Evolutionary conservation across 1,139 yeast species (phyloP).

Genomic region (Geotrichum siamense): DNA sequence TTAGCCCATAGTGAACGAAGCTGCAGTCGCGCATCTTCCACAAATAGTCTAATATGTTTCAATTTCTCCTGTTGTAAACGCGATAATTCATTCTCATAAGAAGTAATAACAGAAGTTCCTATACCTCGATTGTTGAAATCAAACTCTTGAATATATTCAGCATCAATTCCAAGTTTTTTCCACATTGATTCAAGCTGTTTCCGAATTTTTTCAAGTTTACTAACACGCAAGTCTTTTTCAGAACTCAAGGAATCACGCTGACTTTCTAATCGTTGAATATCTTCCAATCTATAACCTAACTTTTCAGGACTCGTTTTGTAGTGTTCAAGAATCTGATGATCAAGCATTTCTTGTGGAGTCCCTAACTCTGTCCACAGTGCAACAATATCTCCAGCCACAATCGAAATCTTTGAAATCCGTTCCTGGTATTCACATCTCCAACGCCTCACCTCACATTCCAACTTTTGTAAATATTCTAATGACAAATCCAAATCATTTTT

Average conservation of each 20-base stretch:
- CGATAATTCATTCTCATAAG: slow-evolving; percentile 48
- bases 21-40: slow-evolving; percentile 51
- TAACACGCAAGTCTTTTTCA: slow-evolving; percentile 21
- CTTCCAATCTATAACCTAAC: slow-evolving; percentile 27
- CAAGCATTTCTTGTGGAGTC: slow-evolving; percentile 30
- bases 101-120: slow-evolving; percentile 29
- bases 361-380: slow-evolving; percentile 35
- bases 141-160: slow-evolving; percentile 23
- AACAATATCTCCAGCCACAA: slow-evolving; percentile 27
- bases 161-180: slow-evolving; percentile 27
- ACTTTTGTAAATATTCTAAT: slow-evolving; percentile 21
- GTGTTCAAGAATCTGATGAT: slow-evolving; percentile 24
- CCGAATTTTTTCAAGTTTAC: slow-evolving; percentile 18
- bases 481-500: slow-evolving; percentile 22
- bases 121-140: slow-evolving; percentile 32
- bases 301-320: slow-evolving; percentile 27
- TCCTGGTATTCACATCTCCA: slow-evolving; percentile 27
- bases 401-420: slow-evolving; percentile 24
- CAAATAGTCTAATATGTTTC: slow-evolving; percentile 59
- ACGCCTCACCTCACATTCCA: slow-evolving; percentile 27
- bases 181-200: slow-evolving; percentile 26
- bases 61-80: slow-evolving; percentile 55
- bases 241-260: slow-evolving; percentile 17
- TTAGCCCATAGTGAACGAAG: slow-evolving; percentile 57
- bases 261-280: slow-evolving; percentile 24